Percentiles rank a stretch among this genome's conserved stretches.
phyloP scores from a whole-genome alignment of 306 rosid genomes.

The Vigna unguiculata region DNA sequence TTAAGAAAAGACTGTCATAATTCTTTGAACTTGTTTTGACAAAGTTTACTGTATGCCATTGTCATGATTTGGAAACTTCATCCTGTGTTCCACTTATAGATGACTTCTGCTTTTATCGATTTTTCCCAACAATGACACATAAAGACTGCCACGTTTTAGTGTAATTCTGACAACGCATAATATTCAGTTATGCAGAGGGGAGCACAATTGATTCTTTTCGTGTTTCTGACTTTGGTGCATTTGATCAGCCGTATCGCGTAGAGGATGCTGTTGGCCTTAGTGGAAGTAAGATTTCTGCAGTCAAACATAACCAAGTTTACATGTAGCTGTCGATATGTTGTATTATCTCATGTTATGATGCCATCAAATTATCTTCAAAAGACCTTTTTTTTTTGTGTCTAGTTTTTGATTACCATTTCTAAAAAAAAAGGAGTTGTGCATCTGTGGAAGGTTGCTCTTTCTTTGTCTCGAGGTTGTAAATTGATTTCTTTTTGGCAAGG shows the following conservation, averaged over 20 bases:
- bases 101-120: slow-evolving; percentile 14
- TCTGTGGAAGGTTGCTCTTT: slow-evolving; percentile 3
- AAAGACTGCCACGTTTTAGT: slow-evolving; percentile 1
- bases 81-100: neutral
- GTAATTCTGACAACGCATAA: slow-evolving; percentile 12
- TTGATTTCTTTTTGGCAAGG: neutral
- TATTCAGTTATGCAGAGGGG: slow-evolving; percentile 56
- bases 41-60: slow-evolving; percentile 3
- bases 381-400: slow-evolving; percentile 11
- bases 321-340: slow-evolving; percentile 3
- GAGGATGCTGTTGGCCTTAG: slow-evolving; percentile 50
- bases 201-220: slow-evolving; percentile 49
- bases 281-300: slow-evolving; percentile 54
- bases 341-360: slow-evolving; percentile 8
- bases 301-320: slow-evolving; percentile 18
- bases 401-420: slow-evolving; percentile 17
- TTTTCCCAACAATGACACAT: slow-evolving; percentile 24
- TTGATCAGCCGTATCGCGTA: slow-evolving; percentile 52
- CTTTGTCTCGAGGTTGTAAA: neutral
- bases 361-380: slow-evolving; percentile 26
- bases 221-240: slow-evolving; percentile 57
- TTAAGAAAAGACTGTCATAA: slow-evolving; percentile 4
- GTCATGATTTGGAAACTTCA: neutral
- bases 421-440: slow-evolving; percentile 3
- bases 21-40: slow-evolving; percentile 14